phyloP scores from a whole-genome alignment of 257 asterid genomes.

The Thymus quinquecostatus region DNA sequence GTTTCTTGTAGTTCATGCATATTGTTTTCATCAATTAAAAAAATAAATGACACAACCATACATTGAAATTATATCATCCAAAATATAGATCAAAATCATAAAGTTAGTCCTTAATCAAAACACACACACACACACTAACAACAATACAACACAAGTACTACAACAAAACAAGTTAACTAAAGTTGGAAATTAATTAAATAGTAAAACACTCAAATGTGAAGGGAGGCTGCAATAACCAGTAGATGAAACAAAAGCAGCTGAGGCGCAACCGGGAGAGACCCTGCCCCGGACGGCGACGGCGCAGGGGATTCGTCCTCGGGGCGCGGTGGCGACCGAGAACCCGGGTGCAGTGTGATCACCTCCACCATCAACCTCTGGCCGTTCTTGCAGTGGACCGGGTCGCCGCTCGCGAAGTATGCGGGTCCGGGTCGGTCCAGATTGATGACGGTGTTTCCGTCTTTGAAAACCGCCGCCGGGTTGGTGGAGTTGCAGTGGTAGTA shows the following conservation, averaged over 20 bases:
- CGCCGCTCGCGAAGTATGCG: slow-evolving; percentile 54
- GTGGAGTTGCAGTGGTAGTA: slow-evolving; percentile 75
- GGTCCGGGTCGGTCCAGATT: slow-evolving; percentile 54
- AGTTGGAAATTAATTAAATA: too few relatives aligned
- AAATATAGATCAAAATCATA: too few relatives aligned
- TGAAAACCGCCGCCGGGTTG: slow-evolving; percentile 46
- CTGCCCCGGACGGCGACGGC: slow-evolving; percentile 33
- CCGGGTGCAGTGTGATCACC: slow-evolving; percentile 43
- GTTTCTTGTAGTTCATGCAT: too few relatives aligned
- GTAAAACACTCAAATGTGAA: slow-evolving; percentile 3
- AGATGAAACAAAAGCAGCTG: slow-evolving; percentile 22
- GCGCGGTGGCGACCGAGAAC: slow-evolving; percentile 40
- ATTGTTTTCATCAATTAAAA: too few relatives aligned
- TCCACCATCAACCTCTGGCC: slow-evolving; percentile 63
- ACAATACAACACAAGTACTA: not conserved
- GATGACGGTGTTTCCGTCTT: slow-evolving; percentile 59
- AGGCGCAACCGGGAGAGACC: slow-evolving; percentile 3
- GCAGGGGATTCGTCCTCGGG: slow-evolving; percentile 17
- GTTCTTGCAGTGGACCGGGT: slow-evolving; percentile 56
- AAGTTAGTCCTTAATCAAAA: not conserved
- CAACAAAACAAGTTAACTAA: not conserved
- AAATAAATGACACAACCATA: too few relatives aligned
- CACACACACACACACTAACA: not conserved
- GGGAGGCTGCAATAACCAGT: not conserved
- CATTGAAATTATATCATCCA: too few relatives aligned